A percentile compares a stretch with the other conserved stretches of the same genome.
Evolutionary conservation across 495 filamentous ascomycete species (phyloP).

Genomic region (Talaromyces nanjingensis): DNA sequence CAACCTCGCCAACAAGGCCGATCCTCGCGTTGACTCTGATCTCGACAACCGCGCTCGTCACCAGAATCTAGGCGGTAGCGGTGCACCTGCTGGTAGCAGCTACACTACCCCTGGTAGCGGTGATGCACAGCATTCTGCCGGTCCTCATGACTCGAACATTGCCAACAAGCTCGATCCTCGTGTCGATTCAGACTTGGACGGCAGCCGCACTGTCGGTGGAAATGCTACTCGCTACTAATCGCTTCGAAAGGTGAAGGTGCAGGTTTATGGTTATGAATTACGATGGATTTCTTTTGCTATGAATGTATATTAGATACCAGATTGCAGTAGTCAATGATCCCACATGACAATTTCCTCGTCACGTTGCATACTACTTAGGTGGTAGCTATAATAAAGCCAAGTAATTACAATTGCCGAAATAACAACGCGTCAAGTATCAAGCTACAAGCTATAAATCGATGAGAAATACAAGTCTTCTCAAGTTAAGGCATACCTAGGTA

Average conservation of each 20-base stretch:
- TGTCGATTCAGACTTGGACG: constrained; percentile 31
- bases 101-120: constrained; percentile 22
- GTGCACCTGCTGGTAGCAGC: constrained; percentile 26
- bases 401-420: too few species aligned
- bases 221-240: constrained; percentile 9
- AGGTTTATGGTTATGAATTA: neutral
- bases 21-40: constrained; percentile 45
- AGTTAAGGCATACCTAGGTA: too few species aligned
- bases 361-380: too few species aligned
- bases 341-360: too few species aligned
- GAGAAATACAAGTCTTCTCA: too few species aligned
- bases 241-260: too few species aligned
- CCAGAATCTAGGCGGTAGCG: constrained; percentile 17
- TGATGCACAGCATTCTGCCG: constrained; percentile 21
- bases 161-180: constrained; percentile 45
- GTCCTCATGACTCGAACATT: constrained; percentile 38
- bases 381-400: too few species aligned
- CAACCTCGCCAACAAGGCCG: constrained; percentile 36
- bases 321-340: neutral
- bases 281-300: neutral
- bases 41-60: constrained; percentile 33
- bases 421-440: too few species aligned
- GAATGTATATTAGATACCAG: neutral
- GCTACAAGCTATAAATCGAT: too few species aligned
- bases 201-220: constrained; percentile 8